Evolutionary conservation across 208 protist species (phyloP).

Genomic region (Leishmania braziliensis): DNA sequence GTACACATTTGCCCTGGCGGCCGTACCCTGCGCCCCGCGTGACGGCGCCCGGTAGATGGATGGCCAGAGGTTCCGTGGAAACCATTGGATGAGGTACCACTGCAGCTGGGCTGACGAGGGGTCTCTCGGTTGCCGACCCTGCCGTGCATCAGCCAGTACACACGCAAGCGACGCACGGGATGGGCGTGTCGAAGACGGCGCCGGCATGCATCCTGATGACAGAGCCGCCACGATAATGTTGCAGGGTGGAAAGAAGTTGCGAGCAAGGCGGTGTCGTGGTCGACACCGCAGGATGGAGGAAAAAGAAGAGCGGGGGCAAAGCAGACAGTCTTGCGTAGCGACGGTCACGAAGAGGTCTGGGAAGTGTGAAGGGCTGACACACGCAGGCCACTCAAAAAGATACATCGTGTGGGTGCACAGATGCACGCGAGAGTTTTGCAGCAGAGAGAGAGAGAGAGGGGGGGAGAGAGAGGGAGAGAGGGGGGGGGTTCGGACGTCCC

Average conservation of each 20-base stretch:
- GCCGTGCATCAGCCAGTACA: constrained; percentile 14
- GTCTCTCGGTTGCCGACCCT: not conserved
- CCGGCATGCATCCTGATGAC: constrained; percentile 17
- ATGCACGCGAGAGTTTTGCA: not conserved
- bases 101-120: constrained; percentile 9
- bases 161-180: constrained; percentile 18
- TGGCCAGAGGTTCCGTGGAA: constrained; percentile 15
- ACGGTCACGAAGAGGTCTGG: not conserved
- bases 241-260: constrained; percentile 1
- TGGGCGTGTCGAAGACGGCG: constrained; percentile 4
- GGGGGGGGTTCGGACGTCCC: not conserved
- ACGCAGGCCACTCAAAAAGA: not conserved
- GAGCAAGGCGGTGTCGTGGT: no score
- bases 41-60: constrained; percentile 4
- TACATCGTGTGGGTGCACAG: not conserved
- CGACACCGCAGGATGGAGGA: not conserved
- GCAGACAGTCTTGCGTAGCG: not conserved
- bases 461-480: not conserved
- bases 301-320: not conserved
- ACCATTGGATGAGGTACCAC: constrained; percentile 17
- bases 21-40: not conserved
- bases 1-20: not conserved
- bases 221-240: not conserved
- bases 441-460: not conserved
- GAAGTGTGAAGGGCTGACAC: not conserved